Conservation (phyloP, 768 basidiomycete species). For the Kwoniella europaea region DNA sequence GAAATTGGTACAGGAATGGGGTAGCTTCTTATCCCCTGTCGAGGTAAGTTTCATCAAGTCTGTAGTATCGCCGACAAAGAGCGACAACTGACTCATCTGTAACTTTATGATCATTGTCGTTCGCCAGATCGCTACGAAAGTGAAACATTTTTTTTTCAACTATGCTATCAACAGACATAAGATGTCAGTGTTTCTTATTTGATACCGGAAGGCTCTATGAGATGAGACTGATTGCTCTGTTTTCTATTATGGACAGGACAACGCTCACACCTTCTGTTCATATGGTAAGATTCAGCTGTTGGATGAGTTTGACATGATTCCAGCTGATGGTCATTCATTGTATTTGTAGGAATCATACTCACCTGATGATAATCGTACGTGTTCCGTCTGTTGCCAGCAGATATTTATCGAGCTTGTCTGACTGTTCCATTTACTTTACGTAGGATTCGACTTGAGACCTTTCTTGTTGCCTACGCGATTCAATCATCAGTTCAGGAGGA, state of each 20-base stretch:
- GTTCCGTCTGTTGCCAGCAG: not conserved
- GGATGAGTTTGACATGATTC: not conserved
- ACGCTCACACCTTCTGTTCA: constrained; percentile 52
- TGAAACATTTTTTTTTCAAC: constrained; percentile 96
- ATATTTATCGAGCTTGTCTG: not conserved
- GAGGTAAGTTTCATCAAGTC: constrained; percentile 65
- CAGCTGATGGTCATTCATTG: not conserved
- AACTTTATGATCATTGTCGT: too few relatives aligned
- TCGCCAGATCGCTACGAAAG: constrained; percentile 87
- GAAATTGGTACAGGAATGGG: constrained; percentile 94
- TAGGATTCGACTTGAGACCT: constrained; percentile 92
- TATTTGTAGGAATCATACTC: constrained; percentile 82
- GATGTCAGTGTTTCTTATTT: constrained; percentile 70
- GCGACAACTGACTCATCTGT: too few relatives aligned
- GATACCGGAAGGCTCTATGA: too few relatives aligned
- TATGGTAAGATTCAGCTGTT: constrained; percentile 39
- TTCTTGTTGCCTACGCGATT: constrained; percentile 95
- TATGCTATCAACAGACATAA: constrained; percentile 96
- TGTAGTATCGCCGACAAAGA: too few relatives aligned
- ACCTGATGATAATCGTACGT: constrained; percentile 91
- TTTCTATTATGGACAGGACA: constrained; percentile 35
- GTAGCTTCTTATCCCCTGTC: constrained; percentile 75
- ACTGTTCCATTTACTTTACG: not conserved
- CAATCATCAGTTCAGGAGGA: constrained; percentile 95
- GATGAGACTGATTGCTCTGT: constrained; percentile 2